Base-by-base conservation (phyloP, 805 yeast species). In the Yamadazyma philogaea region DNA sequence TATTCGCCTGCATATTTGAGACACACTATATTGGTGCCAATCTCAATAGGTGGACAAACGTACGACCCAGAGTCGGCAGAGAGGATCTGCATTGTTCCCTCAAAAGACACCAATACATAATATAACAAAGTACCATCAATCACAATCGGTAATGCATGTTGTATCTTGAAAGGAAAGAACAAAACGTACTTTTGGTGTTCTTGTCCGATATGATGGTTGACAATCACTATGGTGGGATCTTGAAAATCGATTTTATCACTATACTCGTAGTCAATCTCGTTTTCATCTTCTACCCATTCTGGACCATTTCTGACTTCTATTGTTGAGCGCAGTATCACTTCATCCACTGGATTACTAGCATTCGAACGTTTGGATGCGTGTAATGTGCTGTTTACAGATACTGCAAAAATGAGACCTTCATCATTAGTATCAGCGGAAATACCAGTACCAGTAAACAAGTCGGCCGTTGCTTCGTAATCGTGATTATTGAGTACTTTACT, bases 51-150 rank as follows among this genome's bases (percentile, higher is more conserved):
- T 2, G 85, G 81, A 37, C 66, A 54, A 1, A 71, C 47, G 21
- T 64, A 63, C 18, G 72, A 54, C 0, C 86, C 86, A 6, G 70
- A 50, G 6, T 61, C 57, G 0, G 75, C 65, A 1, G 74, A 59
- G 6, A 74, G 51, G 0, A 79, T 48, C 46, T 75, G 71, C 11
- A 82, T 50, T 0, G 78, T 60, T 0, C 89, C 89, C 22, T 73
- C 66, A 36, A 81, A 81, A 0, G 87, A 79, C 0, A 82, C 70
- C 17, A 80, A 55, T 8, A 75, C 74, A 68, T 82, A 75, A 51
- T 66, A 79, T 12, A 55, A 51, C 7, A 68, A 63, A 18, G 52
- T 51, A 3, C 60, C 55, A 28, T 58, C 61, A 19, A 72, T 41
- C 5, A 64, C 45, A 4, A 70, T 44, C 2, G 74, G 74, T 2